Conservation (phyloP, 352 stramenopile species). For the Blastocystis hominis region DNA sequence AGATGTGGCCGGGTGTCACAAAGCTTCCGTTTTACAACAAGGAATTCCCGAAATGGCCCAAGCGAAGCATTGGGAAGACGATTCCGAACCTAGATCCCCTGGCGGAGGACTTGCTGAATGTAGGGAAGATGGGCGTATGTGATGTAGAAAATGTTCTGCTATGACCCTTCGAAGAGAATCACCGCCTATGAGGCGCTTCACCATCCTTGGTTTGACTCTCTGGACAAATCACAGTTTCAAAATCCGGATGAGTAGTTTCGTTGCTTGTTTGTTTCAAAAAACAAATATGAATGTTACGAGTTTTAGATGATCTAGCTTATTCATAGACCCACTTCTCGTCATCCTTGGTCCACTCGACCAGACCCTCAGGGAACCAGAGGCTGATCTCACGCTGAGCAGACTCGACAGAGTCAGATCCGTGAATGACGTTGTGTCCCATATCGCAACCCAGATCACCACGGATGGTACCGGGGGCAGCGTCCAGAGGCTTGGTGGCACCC, state of each 20-base stretch:
- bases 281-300: neutral
- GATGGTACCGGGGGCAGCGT: constrained; percentile 87
- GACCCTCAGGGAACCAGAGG: constrained; percentile 89
- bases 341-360: constrained; percentile 79
- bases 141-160: constrained; percentile 51
- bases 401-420: constrained; percentile 91
- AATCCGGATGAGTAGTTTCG: constrained; percentile 7
- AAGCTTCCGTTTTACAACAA: constrained; percentile 91
- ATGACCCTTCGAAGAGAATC: constrained; percentile 39
- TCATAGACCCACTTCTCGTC: constrained; percentile 87
- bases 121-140: neutral
- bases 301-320: constrained; percentile 34
- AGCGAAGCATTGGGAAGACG: constrained; percentile 62
- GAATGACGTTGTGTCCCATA: constrained; percentile 84
- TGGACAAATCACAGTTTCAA: constrained; percentile 43
- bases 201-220: constrained; percentile 52
- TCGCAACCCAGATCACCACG: constrained; percentile 82
- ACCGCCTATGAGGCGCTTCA: constrained; percentile 44
- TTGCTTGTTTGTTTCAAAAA: neutral
- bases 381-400: constrained; percentile 91
- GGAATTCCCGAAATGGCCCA: constrained; percentile 89
- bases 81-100: constrained; percentile 26
- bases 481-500: constrained; percentile 86
- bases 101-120: constrained; percentile 50
- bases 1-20: constrained; percentile 87